phyloP scores from a whole-genome alignment of 129 eudicot species.

The Cynara cardunculus region DNA sequence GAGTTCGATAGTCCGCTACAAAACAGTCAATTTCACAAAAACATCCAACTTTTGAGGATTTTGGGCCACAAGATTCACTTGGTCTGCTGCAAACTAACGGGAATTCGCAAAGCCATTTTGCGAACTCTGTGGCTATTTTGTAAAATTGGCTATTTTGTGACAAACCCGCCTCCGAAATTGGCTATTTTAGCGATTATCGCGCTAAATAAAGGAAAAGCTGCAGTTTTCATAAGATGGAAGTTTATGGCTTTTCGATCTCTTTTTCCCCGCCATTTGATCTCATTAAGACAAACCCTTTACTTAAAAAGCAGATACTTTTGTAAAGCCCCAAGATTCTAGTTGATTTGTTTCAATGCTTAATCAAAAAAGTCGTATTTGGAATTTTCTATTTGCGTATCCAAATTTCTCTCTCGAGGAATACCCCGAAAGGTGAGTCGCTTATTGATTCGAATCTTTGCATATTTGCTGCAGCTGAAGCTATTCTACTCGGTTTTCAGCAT shows the following conservation, averaged over 20 bases:
- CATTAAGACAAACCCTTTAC: background rate
- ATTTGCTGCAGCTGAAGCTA: constrained; percentile 65
- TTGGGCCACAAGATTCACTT: background rate
- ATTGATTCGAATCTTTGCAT: background rate
- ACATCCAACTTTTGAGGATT: background rate
- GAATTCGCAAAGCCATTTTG: background rate
- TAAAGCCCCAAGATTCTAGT: background rate
- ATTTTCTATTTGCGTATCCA: background rate
- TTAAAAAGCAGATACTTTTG: background rate
- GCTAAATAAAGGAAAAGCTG: background rate
- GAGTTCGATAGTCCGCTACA: background rate
- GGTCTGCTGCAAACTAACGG: background rate
- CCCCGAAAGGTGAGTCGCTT: background rate
- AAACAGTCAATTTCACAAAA: background rate
- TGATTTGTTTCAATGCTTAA: constrained; percentile 13
- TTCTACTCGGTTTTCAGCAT: constrained; percentile 71
- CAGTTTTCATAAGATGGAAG: background rate
- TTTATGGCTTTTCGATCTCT: background rate
- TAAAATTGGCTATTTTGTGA: background rate
- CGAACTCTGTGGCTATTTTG: background rate
- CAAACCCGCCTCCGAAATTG: background rate
- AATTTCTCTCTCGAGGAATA: background rate
- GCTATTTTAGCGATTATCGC: background rate
- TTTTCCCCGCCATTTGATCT: background rate
- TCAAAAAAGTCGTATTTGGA: background rate